Percentiles rank a stretch among this genome's conserved stretches.
Evolutionary conservation across 805 yeast genomes (phyloP).

Genomic region (Wickerhamomyces rabaulensis): DNA sequence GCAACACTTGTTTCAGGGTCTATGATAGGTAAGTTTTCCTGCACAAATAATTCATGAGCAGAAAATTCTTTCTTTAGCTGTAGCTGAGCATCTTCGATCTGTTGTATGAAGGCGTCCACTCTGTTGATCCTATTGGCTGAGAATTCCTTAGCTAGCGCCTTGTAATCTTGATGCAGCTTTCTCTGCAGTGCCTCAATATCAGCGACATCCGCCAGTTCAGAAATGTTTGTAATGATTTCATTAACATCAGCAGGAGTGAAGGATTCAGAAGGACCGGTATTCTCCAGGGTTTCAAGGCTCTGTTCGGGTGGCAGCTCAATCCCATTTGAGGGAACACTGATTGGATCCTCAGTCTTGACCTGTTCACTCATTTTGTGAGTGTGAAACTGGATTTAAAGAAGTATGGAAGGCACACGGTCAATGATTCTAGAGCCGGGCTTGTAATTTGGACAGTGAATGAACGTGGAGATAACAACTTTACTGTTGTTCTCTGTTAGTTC

Average conservation of each 20-base stretch:
- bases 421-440: too few species aligned
- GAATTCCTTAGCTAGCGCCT: slow-evolving; percentile 25
- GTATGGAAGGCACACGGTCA: not conserved
- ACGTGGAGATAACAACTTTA: too few species aligned
- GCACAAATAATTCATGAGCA: slow-evolving; percentile 15
- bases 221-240: slow-evolving; percentile 4
- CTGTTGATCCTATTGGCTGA: slow-evolving; percentile 25
- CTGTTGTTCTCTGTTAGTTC: not conserved
- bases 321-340: not conserved
- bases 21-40: slow-evolving; percentile 11
- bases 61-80: slow-evolving; percentile 18
- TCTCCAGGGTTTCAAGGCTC: not conserved
- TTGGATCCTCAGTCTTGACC: not conserved
- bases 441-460: too few species aligned
- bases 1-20: slow-evolving; percentile 12
- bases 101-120: slow-evolving; percentile 27
- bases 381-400: not conserved
- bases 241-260: not conserved
- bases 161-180: slow-evolving; percentile 27
- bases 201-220: slow-evolving; percentile 7
- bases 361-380: not conserved
- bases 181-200: slow-evolving; percentile 19
- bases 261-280: not conserved
- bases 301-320: not conserved
- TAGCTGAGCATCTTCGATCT: slow-evolving; percentile 27